Base-by-base conservation (phyloP, 2,329 filamentous ascomycete species). In the Epichloe baconii region DNA sequence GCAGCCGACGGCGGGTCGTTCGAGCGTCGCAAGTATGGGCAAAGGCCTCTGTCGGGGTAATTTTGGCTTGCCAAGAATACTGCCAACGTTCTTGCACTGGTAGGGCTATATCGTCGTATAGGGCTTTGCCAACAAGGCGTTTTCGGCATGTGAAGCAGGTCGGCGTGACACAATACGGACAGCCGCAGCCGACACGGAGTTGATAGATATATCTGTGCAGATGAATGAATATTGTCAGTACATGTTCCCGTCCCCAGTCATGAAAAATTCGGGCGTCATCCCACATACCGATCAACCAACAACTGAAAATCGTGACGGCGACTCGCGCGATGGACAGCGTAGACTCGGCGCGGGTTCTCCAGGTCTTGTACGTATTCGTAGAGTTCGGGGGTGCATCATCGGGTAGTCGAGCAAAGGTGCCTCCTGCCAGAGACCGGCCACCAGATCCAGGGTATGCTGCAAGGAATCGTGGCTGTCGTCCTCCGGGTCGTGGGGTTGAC, bases 111-210 rank as follows among this genome's bases (percentile, higher is more conserved):
- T 60, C 84, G 78, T 54, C 88, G 82, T 58, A 88, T 78, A 2
- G 88, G 0, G 77, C 77, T 56, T 80, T 79, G 36, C 77, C 79
- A 26, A 80, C 77, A 41, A 83, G 70, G 57, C 85, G 78, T 65
- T 78, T 85, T 51, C 86, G 81, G 64, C 80, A 88, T 54, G 83
- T 88, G 61, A 91, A 85, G 69, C 89, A 95, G 14, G 87, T 91
- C 14, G 87, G 69, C 1, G 82, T 91, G 37, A 73, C 74, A 67
- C 89, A 95, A 48, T 75, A 71, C 49, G 75, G 70, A 56, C 78
- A 79, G 55, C 79, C 80, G 64, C 89, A 95, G 56, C 89, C 89
- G 57, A 86, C 78, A 52, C 88, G 80, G n/a, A 95, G 78, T 67
- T 95, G 89, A 36, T 79, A 73, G 47, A 90, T 81, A 62, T 86